A percentile compares a stretch with the other conserved stretches of the same genome.
Evolutionary conservation across 75 land plant genomes (phyloP).

Genomic region (Isoetes taiwanensis): DNA sequence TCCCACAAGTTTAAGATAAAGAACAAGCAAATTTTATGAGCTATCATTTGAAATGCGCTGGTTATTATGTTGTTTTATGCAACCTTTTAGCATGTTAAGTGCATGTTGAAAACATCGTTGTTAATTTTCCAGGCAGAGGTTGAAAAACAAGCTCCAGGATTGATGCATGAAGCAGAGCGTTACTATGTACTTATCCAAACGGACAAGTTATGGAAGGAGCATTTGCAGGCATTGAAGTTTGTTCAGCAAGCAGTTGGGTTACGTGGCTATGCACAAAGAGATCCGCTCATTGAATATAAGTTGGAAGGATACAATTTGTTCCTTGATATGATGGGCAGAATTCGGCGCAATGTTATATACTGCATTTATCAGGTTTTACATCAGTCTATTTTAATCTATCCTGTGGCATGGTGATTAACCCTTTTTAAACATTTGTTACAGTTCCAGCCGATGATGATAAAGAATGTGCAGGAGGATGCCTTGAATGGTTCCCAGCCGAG

Average conservation of each 20-base stretch:
- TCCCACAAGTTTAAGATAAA: no score
- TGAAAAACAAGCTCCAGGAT: conserved; percentile 79
- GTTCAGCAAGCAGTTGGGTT: conserved; percentile 97
- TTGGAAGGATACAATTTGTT: conserved; percentile 97
- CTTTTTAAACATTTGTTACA: no score
- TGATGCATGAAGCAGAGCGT: conserved; percentile 98
- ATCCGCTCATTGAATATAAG: conserved; percentile 98
- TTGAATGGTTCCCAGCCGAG: no score
- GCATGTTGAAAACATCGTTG: conserved; percentile 1
- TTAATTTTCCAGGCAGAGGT: conserved; percentile 43
- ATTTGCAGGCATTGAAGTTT: conserved; percentile 91
- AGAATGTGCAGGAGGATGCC: no score
- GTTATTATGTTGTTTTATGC: no score
- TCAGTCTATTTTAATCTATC: no score
- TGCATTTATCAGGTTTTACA: conserved; percentile 97
- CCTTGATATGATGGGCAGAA: conserved; percentile 96
- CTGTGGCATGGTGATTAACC: no score
- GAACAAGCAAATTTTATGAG: no score
- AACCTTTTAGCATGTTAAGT: no score
- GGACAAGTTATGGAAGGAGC: conserved; percentile 97
- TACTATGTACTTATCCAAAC: conserved; percentile 79
- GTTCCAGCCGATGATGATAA: no score
- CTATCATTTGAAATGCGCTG: no score
- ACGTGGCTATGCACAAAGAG: conserved; percentile 97
- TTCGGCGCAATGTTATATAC: conserved; percentile 85